Percentiles rank a stretch among this genome's conserved stretches.
These are phyloP conservation scores for Trichoderma sp. DNA, from an alignment of 2,329 filamentous ascomycete species.

Conservation along the genomic window DNA sequence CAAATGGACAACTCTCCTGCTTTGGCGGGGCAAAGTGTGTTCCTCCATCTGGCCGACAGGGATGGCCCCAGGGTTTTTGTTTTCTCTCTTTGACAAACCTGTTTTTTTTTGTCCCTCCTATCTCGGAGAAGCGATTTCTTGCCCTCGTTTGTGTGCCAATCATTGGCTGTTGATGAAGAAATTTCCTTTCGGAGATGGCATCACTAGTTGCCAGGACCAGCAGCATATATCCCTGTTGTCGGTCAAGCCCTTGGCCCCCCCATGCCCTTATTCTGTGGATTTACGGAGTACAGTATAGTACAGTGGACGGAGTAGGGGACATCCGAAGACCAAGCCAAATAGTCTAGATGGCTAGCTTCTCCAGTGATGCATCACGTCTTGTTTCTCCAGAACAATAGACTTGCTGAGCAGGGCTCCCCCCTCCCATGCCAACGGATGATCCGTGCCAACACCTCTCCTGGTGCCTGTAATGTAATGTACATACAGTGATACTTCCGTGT, in stretches of 20 bases:
- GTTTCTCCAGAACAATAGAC: not conserved
- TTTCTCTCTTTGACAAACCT: not conserved
- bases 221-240: not conserved
- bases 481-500: not conserved
- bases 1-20: not conserved
- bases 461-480: not conserved
- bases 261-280: constrained; percentile 5
- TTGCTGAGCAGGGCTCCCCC: not conserved
- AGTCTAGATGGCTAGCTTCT: not conserved
- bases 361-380: constrained; percentile 7
- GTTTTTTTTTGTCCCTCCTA: not conserved
- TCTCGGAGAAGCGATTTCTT: not conserved
- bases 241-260: not conserved
- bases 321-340: not conserved
- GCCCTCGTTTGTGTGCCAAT: not conserved
- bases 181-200: not conserved
- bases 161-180: not conserved
- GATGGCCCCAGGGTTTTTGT: not conserved
- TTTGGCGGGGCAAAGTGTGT: not conserved
- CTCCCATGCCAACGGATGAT: constrained; percentile 3
- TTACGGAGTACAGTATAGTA: not conserved
- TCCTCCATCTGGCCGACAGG: not conserved
- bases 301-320: not conserved
- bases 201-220: not conserved
- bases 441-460: not conserved